Evolutionary conservation across 2,329 filamentous ascomycete genomes (phyloP).

Genomic region (Phyllosticta ampelicida): DNA sequence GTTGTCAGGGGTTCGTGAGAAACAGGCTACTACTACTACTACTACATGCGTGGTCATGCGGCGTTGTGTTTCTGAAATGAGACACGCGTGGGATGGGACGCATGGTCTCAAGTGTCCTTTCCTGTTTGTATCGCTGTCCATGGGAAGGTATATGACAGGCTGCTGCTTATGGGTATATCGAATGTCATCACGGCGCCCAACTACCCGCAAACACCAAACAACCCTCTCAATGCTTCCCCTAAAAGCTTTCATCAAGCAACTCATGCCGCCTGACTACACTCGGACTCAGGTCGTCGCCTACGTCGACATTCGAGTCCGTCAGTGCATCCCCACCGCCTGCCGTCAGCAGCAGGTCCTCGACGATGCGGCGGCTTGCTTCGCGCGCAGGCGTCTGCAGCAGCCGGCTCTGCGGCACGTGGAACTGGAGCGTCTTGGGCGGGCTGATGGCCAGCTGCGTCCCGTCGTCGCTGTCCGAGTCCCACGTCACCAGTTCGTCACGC

Average conservation of each 20-base stretch:
- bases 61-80: too few species aligned
- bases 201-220: background rate
- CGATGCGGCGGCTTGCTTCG: slow-evolving; percentile 70
- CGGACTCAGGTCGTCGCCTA: slow-evolving; percentile 36
- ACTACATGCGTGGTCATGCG: too few species aligned
- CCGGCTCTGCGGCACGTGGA: slow-evolving; percentile 65
- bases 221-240: background rate
- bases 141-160: background rate
- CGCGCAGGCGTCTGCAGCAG: slow-evolving; percentile 71
- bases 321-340: slow-evolving; percentile 49
- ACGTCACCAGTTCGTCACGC: slow-evolving; percentile 24
- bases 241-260: slow-evolving; percentile 40
- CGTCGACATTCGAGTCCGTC: slow-evolving; percentile 34
- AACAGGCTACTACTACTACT: too few species aligned
- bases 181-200: background rate
- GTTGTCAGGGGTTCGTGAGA: too few species aligned
- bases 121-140: background rate
- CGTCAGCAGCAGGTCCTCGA: slow-evolving; percentile 67
- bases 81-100: too few species aligned
- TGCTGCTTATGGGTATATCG: background rate
- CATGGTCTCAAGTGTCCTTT: too few species aligned
- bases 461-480: slow-evolving; percentile 64
- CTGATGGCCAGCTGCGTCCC: slow-evolving; percentile 49
- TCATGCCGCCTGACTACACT: slow-evolving; percentile 36
- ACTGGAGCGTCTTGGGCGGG: slow-evolving; percentile 88